Evolutionary conservation across 768 basidiomycete genomes (phyloP).

Genomic region (Termitomyces sp.): DNA sequence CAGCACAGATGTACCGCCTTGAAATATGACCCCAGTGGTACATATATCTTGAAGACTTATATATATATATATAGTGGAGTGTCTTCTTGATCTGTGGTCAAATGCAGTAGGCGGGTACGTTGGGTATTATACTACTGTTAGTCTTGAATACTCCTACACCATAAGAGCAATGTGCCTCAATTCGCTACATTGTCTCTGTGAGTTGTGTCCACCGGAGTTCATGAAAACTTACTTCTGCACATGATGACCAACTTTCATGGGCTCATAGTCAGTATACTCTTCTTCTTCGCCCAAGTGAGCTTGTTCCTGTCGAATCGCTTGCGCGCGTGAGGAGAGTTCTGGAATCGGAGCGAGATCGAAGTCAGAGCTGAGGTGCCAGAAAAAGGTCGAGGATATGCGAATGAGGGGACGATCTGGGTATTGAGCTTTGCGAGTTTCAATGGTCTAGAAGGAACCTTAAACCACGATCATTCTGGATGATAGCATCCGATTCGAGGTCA

Average conservation of each 20-base stretch:
- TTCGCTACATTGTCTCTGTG: constrained; percentile 42
- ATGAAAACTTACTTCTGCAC: constrained; percentile 61
- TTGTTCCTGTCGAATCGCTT: constrained; percentile 33
- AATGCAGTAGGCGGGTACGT: not conserved
- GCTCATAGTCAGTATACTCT: constrained; percentile 46
- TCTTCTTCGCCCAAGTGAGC: constrained; percentile 32
- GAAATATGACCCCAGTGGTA: constrained; percentile 15
- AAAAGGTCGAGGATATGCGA: constrained; percentile 95
- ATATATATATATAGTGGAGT: constrained; percentile 29
- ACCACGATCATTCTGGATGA: not conserved
- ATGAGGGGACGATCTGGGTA: constrained; percentile 78
- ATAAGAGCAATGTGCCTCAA: constrained; percentile 77
- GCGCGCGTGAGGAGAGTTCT: constrained; percentile 41
- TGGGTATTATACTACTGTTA: not conserved
- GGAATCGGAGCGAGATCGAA: constrained; percentile 68
- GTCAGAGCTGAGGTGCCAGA: constrained; percentile 91
- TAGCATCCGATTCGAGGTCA: constrained; percentile 12
- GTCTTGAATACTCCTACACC: constrained; percentile 2
- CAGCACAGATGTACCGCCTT: constrained; percentile 29
- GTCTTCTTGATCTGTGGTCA: constrained; percentile 21
- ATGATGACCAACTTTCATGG: constrained; percentile 86
- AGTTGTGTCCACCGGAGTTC: not conserved
- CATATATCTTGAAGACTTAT: constrained; percentile 35
- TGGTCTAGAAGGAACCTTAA: constrained; percentile 29
- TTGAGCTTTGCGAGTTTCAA: constrained; percentile 51